Base-by-base conservation (phyloP, 2,329 filamentous ascomycete genomes). In the Aspergillus cejpii region DNA sequence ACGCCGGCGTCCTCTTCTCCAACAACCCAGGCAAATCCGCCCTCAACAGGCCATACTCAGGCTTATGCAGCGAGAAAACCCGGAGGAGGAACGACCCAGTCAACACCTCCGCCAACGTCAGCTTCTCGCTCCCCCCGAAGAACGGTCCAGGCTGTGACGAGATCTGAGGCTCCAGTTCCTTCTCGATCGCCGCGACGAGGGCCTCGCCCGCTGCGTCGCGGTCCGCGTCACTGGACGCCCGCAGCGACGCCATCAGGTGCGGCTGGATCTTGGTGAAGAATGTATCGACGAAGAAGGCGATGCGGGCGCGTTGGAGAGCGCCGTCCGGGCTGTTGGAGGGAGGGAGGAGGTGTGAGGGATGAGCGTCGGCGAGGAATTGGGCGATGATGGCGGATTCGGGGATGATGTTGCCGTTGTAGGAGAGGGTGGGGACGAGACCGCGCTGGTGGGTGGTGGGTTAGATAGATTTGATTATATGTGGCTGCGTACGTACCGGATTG, bases 131-230 rank as follows among this genome's bases (percentile, higher is more conserved):
- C 0, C 82, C 83, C 2, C 77, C 79, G 60, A 84, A 85, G 63
- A 80, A 86, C 0, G 81, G 81, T 0, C 64, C 64, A 1, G 61
- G 68, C 0, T 74, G 74, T 42, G 74, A 70, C 2, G 57, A 58
- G 20, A 94, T 69, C 28, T 87, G 66, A 1, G 85, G 85, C 66
- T 90, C 87, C 44, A 92, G 69, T 57, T 91, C 85, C 68, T 84
- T 87, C 42, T 74, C 71, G 1, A 86, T 66, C 1, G 70, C 71
- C 1, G 70, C 72, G 2, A 84, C 68, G n/a, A 79, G 68, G 6
- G 75, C 74, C 17, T 75, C 65, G 0, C 65, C 70, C 2, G 76
- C 59, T 2, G 67, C 67, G 1, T 75, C 71, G 4, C 73, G 70
- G 37, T 81, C 80, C 5, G 68, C 74, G 1, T 74, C 65, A 12